phyloP scores from a whole-genome alignment of 768 basidiomycete species.

The Termitomyces sp. region DNA sequence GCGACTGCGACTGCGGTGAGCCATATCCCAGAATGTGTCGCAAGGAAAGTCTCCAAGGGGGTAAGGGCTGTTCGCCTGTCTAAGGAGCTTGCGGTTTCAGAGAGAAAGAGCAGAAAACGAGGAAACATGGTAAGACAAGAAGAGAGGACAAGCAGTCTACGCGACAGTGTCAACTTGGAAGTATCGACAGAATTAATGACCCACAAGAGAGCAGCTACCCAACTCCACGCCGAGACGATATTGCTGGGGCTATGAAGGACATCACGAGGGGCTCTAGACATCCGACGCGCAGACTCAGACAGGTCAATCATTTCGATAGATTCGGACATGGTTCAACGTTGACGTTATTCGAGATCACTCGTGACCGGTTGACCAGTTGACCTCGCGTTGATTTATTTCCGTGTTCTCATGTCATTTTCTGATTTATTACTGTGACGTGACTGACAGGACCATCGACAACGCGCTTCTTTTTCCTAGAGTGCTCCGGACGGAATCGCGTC shows the following conservation, averaged over 20 bases:
- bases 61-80: constrained; percentile 43
- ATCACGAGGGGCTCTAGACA: neutral
- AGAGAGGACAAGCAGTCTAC: constrained; percentile 18
- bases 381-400: neutral
- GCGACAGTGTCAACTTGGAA: neutral
- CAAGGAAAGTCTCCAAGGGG: constrained; percentile 63
- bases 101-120: constrained; percentile 61
- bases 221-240: constrained; percentile 26
- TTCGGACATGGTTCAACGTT: constrained; percentile 10
- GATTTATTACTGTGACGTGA: neutral
- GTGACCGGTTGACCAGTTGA: neutral
- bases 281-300: neutral
- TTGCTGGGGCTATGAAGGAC: neutral
- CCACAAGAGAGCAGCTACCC: constrained; percentile 22
- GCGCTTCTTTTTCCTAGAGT: neutral
- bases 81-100: constrained; percentile 34
- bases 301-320: constrained; percentile 14
- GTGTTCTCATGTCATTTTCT: neutral
- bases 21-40: constrained; percentile 60
- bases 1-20: constrained; percentile 50
- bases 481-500: neutral
- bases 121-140: constrained; percentile 46
- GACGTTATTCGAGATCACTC: neutral
- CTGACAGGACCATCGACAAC: neutral
- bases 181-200: constrained; percentile 8